Percentiles rank a stretch among this genome's conserved stretches.
Conservation (phyloP, 108 stramenopile species). For the Cyclostephanos invisitatus region DNA sequence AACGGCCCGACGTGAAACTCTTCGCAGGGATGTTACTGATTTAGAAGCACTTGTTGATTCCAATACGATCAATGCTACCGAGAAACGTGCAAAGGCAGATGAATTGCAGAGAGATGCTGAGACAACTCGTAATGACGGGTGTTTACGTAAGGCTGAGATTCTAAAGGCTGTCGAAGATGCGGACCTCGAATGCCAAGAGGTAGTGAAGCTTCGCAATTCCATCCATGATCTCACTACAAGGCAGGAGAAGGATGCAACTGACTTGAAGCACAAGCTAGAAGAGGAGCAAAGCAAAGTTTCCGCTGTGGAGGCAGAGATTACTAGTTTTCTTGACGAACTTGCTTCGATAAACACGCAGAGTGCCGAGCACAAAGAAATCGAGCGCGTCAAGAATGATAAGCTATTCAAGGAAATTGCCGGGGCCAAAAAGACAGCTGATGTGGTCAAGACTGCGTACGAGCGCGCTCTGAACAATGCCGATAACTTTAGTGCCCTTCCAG, state of each 20-base stretch:
- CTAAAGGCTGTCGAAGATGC: slow-evolving; percentile 29
- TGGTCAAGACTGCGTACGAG: slow-evolving; percentile 33
- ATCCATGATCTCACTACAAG: slow-evolving; percentile 38
- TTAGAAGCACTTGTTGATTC: slow-evolving; percentile 9
- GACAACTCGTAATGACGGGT: slow-evolving; percentile 26
- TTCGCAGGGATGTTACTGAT: slow-evolving; percentile 21
- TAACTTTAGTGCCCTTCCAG: slow-evolving; percentile 36
- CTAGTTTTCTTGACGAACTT: slow-evolving; percentile 19
- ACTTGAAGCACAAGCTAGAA: slow-evolving; percentile 19
- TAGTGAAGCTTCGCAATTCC: slow-evolving; percentile 29
- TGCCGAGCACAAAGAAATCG: slow-evolving; percentile 7
- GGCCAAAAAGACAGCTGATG: slow-evolving; percentile 29
- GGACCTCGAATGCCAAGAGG: slow-evolving; percentile 34
- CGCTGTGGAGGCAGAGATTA: slow-evolving; percentile 35
- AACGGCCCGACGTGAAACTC: slow-evolving; percentile 24
- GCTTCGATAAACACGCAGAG: slow-evolving; percentile 18
- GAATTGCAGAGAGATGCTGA: slow-evolving; percentile 14
- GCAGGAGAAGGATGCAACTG: slow-evolving; percentile 33
- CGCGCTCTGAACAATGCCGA: slow-evolving; percentile 37
- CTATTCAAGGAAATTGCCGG: slow-evolving; percentile 24
- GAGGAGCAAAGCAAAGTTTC: slow-evolving; percentile 24
- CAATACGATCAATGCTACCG: slow-evolving; percentile 15
- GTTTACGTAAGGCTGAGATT: slow-evolving; percentile 15
- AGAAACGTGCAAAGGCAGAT: slow-evolving; percentile 23
- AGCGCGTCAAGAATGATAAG: slow-evolving; percentile 12